These are phyloP conservation scores for Mycena belliarum DNA, from an alignment of 768 basidiomycete species.

Conservation along the genomic window DNA sequence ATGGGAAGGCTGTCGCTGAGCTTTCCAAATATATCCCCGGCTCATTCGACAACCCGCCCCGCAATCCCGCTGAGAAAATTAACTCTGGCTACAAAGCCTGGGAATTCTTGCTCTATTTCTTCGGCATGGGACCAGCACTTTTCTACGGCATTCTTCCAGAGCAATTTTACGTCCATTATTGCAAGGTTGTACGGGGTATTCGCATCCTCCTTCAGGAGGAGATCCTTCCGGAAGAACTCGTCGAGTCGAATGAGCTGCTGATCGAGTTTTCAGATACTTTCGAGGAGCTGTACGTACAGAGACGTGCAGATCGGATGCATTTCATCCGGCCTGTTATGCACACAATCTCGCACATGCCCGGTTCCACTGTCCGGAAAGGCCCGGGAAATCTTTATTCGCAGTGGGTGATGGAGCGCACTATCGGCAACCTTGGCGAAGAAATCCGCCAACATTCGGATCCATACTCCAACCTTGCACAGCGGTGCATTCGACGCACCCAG, in stretches of 20 bases:
- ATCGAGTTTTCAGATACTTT: conserved; percentile 28
- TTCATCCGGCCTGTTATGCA: conserved; percentile 30
- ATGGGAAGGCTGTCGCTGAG: conserved; percentile 23
- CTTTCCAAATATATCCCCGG: conserved; percentile 19
- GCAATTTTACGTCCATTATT: conserved; percentile 23
- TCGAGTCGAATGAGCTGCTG: neutral
- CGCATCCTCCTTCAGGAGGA: conserved; percentile 19
- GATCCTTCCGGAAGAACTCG: conserved; percentile 7
- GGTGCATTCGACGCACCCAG: conserved; percentile 24
- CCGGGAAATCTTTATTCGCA: conserved; percentile 28
- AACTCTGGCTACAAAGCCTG: conserved; percentile 27
- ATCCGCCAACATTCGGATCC: conserved; percentile 26
- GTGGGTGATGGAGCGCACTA: conserved; percentile 32
- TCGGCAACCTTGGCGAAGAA: conserved; percentile 9
- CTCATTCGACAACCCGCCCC: conserved; percentile 26
- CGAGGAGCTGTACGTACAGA: conserved; percentile 29
- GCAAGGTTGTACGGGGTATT: conserved; percentile 21
- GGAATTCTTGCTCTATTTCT: conserved; percentile 24
- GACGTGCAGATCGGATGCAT: conserved; percentile 23
- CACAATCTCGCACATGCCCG: conserved; percentile 25
- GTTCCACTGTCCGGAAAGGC: conserved; percentile 24
- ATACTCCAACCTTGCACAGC: conserved; percentile 29
- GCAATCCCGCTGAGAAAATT: conserved; percentile 29
- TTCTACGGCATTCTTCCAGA: conserved; percentile 18
- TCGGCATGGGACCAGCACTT: conserved; percentile 24